These are phyloP conservation scores for Penicillium paradoxum DNA, from an alignment of 495 filamentous ascomycete species.

Conservation along the genomic window DNA sequence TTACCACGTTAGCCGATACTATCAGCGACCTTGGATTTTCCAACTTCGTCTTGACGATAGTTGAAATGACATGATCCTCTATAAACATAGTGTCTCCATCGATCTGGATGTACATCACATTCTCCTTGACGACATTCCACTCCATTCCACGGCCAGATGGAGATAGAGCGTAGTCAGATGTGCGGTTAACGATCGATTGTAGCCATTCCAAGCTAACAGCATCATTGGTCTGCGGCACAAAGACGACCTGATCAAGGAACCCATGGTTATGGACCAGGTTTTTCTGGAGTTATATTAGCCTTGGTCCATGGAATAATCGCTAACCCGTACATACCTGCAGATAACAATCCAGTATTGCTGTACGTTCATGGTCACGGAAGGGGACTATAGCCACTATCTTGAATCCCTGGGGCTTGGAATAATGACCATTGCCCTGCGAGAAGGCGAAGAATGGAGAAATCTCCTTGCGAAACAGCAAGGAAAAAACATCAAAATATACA, in stretches of 20 bases:
- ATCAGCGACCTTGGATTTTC: constrained; percentile 43
- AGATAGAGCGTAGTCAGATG: constrained; percentile 26
- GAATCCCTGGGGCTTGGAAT: constrained; percentile 39
- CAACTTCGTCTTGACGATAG: constrained; percentile 48
- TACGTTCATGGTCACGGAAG: constrained; percentile 41
- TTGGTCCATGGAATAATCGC: background rate
- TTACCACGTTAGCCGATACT: constrained; percentile 52
- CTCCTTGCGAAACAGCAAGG: constrained; percentile 22
- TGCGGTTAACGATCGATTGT: constrained; percentile 21
- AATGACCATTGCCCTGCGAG: constrained; percentile 25
- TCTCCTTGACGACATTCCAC: constrained; percentile 15
- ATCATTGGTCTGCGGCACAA: constrained; percentile 47
- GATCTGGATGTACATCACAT: constrained; percentile 50
- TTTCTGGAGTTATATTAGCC: constrained; percentile 26
- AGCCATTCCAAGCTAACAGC: constrained; percentile 45
- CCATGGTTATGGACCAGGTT: constrained; percentile 50
- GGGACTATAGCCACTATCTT: constrained; percentile 48
- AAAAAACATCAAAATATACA: constrained; percentile 18
- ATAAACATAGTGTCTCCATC: constrained; percentile 53
- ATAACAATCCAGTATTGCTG: constrained; percentile 51
- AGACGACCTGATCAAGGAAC: constrained; percentile 50
- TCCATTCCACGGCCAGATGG: constrained; percentile 11
- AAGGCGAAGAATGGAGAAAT: constrained; percentile 31
- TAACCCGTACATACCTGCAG: constrained; percentile 27
- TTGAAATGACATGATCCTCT: constrained; percentile 49